A percentile compares a stretch with the other conserved stretches of the same genome.
Evolutionary conservation across 352 stramenopile genomes (phyloP).

Genomic region (Peronospora destructor): DNA sequence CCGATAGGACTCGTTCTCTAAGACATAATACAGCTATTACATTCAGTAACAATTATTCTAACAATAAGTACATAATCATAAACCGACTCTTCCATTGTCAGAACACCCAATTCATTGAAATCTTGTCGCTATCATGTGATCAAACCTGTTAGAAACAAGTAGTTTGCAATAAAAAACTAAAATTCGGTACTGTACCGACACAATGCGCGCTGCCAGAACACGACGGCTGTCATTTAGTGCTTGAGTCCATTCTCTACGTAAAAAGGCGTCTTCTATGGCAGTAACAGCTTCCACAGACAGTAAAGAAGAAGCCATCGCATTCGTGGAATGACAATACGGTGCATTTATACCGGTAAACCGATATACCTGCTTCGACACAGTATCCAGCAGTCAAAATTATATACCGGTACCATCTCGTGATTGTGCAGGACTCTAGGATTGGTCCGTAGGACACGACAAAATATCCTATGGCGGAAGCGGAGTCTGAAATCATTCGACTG

Average conservation of each 20-base stretch:
- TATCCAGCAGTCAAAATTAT: no score
- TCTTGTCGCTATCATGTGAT: no score
- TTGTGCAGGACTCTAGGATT: no score
- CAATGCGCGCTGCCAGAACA: slow-evolving; percentile 26
- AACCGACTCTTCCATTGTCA: slow-evolving; percentile 24
- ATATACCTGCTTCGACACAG: no score
- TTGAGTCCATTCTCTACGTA: slow-evolving; percentile 49
- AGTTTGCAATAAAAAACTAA: background rate
- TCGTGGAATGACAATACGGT: no score
- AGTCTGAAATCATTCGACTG: slow-evolving; percentile 1
- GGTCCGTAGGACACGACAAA: background rate
- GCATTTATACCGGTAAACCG: no score
- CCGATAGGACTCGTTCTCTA: slow-evolving; percentile 51
- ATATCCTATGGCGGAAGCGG: background rate
- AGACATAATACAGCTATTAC: background rate
- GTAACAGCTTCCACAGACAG: slow-evolving; percentile 15
- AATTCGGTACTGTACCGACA: slow-evolving; percentile 20
- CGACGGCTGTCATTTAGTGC: slow-evolving; percentile 47
- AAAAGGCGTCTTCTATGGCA: slow-evolving; percentile 47
- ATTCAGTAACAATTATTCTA: background rate
- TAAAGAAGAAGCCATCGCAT: slow-evolving; percentile 6
- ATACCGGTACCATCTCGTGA: no score
- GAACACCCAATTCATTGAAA: background rate
- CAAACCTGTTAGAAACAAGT: background rate
- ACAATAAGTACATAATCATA: background rate